Base-by-base conservation (phyloP, 768 basidiomycete species). In the Boletus pseudopeckii region DNA sequence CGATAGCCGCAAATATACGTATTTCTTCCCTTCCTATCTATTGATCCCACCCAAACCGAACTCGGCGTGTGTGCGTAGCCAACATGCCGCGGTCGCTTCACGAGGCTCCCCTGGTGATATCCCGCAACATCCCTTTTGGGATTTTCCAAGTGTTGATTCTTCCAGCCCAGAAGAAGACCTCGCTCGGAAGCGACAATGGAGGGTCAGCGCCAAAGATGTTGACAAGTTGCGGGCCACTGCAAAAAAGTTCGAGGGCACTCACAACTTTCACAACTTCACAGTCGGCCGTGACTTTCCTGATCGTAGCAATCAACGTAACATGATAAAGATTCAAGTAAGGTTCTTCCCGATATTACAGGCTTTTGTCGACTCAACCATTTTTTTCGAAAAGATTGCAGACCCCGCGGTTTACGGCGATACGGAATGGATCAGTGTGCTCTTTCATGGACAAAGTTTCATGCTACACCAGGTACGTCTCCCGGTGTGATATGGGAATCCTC, bases 361-460 rank as follows among this genome's bases (percentile, higher is more conserved):
- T 13, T 22, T 34, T 26, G 38, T 13, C 33, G 11, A 4, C 24
- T 18, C 42, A 30, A 30, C 30, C 13, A 0, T 11, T 28, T 20
- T 28, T 32, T 50, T n/a, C 28, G 10, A 54, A 50, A 26, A 93
- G 91, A 75, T 95, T 41, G 74, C 80, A 7, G 90, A 96, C 46
- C 95, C 96, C n/a, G 83, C 80, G 4, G 88, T 96, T 3, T 87
- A 92, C 56, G 92, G 90, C 20, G 86, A 85, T 37, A 95, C 90
- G 2, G 96, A 99, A 65, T 98, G 96, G 95, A 83, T 98, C 41
- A 89, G 88, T 42, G 85, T 98, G 18, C 76, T 89, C 55, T 88
- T 97, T 68, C 93, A 98, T 66, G 97, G 96, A 0, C 97, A 99
- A 71, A 94, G 92, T 62, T 99, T 99, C 71, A 98, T 99, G 97